Conservation (phyloP, 169 alveolate species). For the Theileria orientalis region DNA sequence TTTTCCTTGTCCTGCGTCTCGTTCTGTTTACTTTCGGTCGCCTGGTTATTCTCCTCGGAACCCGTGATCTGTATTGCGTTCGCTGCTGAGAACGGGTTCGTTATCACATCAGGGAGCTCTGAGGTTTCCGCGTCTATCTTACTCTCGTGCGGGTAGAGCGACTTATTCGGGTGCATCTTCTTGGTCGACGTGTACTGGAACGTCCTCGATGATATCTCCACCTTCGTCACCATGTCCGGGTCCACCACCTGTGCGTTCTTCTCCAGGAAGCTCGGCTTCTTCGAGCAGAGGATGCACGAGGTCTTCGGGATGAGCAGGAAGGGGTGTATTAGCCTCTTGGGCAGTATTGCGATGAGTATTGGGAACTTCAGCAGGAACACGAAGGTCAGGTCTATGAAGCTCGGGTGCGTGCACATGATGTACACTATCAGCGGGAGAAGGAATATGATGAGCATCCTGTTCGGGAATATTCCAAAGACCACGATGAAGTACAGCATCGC, state of each 20-base stretch:
- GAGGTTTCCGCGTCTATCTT: not conserved
- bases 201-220: conserved; percentile 7
- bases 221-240: conserved; percentile 21
- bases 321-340: conserved; percentile 19
- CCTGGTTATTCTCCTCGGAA: not conserved
- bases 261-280: conserved; percentile 22
- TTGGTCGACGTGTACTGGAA: conserved; percentile 9
- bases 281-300: conserved; percentile 54
- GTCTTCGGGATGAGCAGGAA: conserved; percentile 54
- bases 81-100: conserved; percentile 17
- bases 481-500: conserved; percentile 35
- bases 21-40: not conserved
- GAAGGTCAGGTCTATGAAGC: conserved; percentile 2
- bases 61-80: conserved; percentile 8
- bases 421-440: conserved; percentile 36
- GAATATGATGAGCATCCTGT: conserved; percentile 30
- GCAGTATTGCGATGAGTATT: conserved; percentile 48
- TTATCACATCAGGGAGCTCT: not conserved
- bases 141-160: not conserved
- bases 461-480: conserved; percentile 48
- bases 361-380: conserved; percentile 52
- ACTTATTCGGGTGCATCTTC: not conserved
- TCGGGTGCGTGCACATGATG: conserved; percentile 32
- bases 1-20: not conserved
- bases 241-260: conserved; percentile 9